Evolutionary conservation across 768 basidiomycete genomes (phyloP).

Genomic region (Dictyophora rubrovolvata): DNA sequence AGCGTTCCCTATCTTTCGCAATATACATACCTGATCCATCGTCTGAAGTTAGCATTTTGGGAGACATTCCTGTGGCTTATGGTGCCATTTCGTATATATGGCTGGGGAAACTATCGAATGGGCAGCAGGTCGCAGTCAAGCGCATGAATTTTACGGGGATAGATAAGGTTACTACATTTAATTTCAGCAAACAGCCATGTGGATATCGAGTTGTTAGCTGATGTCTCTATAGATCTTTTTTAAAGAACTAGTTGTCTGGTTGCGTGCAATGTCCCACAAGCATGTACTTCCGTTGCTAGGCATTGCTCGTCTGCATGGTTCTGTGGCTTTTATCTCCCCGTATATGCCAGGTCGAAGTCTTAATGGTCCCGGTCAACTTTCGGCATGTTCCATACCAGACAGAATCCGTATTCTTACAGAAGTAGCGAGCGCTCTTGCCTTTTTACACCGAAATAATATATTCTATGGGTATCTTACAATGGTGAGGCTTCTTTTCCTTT

Average conservation of each 20-base stretch:
- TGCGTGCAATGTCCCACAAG: neutral
- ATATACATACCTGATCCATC: conserved; percentile 1
- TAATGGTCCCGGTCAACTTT: conserved; percentile 39
- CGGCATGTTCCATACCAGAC: conserved; percentile 29
- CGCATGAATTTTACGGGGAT: neutral
- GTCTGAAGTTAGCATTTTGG: neutral
- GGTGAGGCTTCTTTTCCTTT: neutral
- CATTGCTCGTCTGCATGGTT: conserved; percentile 37
- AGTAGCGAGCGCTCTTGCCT: neutral
- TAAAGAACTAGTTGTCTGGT: neutral
- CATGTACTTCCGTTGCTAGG: conserved; percentile 49
- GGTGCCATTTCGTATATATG: conserved; percentile 6
- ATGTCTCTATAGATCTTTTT: neutral
- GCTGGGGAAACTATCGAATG: conserved; percentile 3
- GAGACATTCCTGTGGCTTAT: neutral
- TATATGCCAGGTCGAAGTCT: conserved; percentile 56
- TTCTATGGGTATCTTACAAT: neutral
- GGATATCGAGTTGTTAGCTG: neutral
- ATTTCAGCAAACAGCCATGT: neutral
- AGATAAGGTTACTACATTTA: neutral
- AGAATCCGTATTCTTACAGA: conserved; percentile 35
- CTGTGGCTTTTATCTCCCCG: conserved; percentile 54
- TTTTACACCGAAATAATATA: neutral
- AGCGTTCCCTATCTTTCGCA: neutral
- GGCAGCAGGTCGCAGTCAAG: conserved; percentile 3